phyloP scores from a whole-genome alignment of 306 rosid species.

The Castanopsis chinensis region DNA sequence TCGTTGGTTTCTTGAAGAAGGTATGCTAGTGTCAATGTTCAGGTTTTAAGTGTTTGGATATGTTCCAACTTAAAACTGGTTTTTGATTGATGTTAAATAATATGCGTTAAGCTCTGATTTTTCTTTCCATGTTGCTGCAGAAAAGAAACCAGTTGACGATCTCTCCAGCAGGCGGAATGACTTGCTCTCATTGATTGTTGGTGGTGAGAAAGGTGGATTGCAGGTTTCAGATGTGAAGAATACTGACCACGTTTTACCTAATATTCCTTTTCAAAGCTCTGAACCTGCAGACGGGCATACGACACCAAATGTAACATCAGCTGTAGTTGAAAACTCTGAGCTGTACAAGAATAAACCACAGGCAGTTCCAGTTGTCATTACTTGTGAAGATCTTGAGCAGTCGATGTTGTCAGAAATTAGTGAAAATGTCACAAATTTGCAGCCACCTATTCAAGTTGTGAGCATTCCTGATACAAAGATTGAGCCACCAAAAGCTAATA shows the following conservation, averaged over 20 bases:
- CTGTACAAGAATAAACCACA: slow-evolving; percentile 50
- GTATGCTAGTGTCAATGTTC: slow-evolving; percentile 35
- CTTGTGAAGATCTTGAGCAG: slow-evolving; percentile 96
- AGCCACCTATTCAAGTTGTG: slow-evolving; percentile 38
- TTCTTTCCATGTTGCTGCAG: slow-evolving; percentile 43
- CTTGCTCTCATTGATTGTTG: slow-evolving; percentile 76
- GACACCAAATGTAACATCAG: slow-evolving; percentile 36
- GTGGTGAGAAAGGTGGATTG: slow-evolving; percentile 63
- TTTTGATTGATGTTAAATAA: slow-evolving; percentile 9
- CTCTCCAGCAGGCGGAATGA: slow-evolving; percentile 58
- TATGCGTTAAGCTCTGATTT: slow-evolving; percentile 7
- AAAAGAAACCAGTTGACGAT: slow-evolving; percentile 54
- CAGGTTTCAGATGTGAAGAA: slow-evolving; percentile 40
- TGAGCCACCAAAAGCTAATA: slow-evolving; percentile 42
- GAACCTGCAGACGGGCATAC: slow-evolving; percentile 39
- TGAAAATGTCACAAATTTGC: slow-evolving; percentile 41
- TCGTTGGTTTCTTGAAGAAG: slow-evolving; percentile 88
- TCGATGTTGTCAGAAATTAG: slow-evolving; percentile 72
- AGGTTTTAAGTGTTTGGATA: slow-evolving; percentile 13
- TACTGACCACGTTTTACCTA: slow-evolving; percentile 34
- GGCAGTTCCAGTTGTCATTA: slow-evolving; percentile 67
- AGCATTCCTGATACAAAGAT: slow-evolving; percentile 45
- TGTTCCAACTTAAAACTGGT: slow-evolving; percentile 21
- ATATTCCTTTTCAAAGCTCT: slow-evolving; percentile 41
- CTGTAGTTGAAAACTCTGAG: slow-evolving; percentile 41